Conservation (phyloP, 345 rosid species). For the Eucalyptus sp. region DNA sequence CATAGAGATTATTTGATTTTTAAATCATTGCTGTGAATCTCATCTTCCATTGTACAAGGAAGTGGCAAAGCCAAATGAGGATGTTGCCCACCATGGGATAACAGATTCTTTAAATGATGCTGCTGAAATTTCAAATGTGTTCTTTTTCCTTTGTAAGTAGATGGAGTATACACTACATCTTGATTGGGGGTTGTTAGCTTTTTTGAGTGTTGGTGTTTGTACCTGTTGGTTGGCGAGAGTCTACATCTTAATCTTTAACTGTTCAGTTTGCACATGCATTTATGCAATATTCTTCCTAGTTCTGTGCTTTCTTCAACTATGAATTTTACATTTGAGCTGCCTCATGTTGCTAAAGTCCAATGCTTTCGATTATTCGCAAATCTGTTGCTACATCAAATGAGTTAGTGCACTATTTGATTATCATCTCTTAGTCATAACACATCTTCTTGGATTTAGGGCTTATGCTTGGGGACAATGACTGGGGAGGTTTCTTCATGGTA, state of each 20-base stretch:
- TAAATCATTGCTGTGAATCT: background rate
- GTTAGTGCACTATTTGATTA: background rate
- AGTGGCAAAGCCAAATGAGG: background rate
- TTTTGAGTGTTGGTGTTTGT: background rate
- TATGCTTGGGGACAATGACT: slow-evolving; percentile 50
- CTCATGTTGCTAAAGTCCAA: background rate
- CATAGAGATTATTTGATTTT: background rate
- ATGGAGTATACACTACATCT: background rate
- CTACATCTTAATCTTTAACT: background rate
- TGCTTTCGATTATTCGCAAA: background rate
- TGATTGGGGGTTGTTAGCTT: background rate
- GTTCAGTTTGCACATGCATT: background rate
- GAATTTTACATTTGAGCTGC: background rate
- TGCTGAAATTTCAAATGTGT: background rate
- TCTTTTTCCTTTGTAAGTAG: background rate
- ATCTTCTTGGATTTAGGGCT: slow-evolving; percentile 15
- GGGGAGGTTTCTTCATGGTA: background rate
- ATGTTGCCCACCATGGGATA: background rate
- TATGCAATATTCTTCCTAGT: background rate
- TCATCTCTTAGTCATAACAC: background rate
- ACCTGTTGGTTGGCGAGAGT: background rate
- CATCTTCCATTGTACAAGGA: background rate
- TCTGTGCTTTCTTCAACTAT: background rate
- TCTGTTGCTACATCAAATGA: background rate
- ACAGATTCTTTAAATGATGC: background rate